A percentile compares a stretch with the other conserved stretches of the same genome.
These are phyloP conservation scores for Claviceps fusiformis DNA, from an alignment of 2,329 filamentous ascomycete species.

Conservation along the genomic window DNA sequence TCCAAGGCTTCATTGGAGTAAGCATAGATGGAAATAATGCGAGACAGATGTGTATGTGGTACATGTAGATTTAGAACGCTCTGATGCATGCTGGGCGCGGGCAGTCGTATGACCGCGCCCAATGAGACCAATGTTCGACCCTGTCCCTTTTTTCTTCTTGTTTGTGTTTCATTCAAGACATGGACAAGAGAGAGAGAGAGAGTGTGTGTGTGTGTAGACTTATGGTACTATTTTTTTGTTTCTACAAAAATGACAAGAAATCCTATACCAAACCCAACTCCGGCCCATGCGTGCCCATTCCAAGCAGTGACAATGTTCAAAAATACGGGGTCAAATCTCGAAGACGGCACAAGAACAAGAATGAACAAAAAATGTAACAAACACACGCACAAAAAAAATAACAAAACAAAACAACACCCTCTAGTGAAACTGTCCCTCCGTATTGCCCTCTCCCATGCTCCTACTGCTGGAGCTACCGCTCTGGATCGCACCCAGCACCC, in stretches of 20 bases:
- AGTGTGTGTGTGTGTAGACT: no score
- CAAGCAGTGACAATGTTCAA: not conserved
- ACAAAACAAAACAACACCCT: not conserved
- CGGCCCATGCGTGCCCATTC: not conserved
- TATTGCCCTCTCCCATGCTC: constrained; percentile 93
- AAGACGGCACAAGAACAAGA: no score
- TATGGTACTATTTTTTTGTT: not conserved
- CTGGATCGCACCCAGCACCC: constrained; percentile 78
- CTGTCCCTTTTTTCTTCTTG: no score
- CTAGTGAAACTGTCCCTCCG: constrained; percentile 53
- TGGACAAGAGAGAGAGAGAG: no score
- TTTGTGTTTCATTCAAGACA: no score
- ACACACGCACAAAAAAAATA: not conserved
- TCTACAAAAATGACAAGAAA: not conserved
- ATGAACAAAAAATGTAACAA: no score
- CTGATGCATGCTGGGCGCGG: no score
- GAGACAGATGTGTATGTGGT: not conserved
- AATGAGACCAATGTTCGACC: no score
- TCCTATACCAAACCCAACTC: constrained; percentile 2
- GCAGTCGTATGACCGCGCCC: no score
- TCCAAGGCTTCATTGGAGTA: constrained; percentile 31
- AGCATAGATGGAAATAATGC: not conserved
- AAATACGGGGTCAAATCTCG: no score
- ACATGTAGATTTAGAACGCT: not conserved
- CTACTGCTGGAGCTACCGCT: constrained; percentile 79